Percentiles rank a stretch among this genome's conserved stretches.
Evolutionary conservation across 2,329 filamentous ascomycete species (phyloP).

Genomic region (Colletotrichum tropicale): DNA sequence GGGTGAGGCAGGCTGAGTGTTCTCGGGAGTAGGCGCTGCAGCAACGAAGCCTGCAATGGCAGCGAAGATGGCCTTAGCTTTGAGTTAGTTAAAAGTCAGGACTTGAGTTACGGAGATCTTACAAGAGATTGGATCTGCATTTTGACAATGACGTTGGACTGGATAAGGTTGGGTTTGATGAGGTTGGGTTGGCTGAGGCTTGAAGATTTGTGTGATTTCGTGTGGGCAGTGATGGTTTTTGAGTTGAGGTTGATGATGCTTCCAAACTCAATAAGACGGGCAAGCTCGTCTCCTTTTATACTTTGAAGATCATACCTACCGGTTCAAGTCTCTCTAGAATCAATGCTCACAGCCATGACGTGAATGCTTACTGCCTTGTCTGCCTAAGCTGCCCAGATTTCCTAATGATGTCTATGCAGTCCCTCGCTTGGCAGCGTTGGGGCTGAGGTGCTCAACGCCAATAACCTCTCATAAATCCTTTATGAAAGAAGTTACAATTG

Average conservation of each 20-base stretch:
- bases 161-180: neutral
- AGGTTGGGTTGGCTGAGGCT: neutral
- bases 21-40: neutral
- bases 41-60: neutral
- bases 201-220: neutral
- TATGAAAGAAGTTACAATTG: neutral
- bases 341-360: neutral
- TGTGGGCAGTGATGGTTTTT: neutral
- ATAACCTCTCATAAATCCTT: neutral
- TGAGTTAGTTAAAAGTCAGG: fast-evolving
- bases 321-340: fast-evolving
- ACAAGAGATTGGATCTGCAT: neutral
- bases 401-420: neutral
- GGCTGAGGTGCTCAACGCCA: neutral
- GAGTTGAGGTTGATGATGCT: neutral
- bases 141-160: neutral
- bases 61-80: neutral
- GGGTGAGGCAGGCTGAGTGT: neutral
- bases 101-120: neutral
- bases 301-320: neutral
- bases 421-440: neutral
- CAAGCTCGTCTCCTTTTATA: neutral
- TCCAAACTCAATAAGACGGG: neutral
- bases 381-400: neutral
- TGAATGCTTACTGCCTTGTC: neutral